phyloP scores from a whole-genome alignment of 2,329 filamentous ascomycete species.

The Niveomyces coronatus region DNA sequence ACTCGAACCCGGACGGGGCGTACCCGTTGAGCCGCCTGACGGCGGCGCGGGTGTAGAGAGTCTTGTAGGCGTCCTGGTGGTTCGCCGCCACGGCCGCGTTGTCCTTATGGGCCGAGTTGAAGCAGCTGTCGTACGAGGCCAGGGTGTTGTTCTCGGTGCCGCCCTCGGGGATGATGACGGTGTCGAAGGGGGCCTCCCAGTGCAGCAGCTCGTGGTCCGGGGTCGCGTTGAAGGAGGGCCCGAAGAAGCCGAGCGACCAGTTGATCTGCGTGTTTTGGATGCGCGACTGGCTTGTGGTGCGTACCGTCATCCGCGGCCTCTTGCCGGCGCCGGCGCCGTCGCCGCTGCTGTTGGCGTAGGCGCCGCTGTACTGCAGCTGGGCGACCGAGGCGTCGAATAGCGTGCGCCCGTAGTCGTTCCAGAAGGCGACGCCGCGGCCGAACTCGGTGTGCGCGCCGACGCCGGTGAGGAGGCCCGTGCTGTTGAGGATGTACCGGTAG shows the following conservation, averaged over 20 bases:
- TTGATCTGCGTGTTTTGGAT: conserved; percentile 45
- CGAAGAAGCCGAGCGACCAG: conserved; percentile 43
- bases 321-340: conserved; percentile 32
- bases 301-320: conserved; percentile 37
- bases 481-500: conserved; percentile 36
- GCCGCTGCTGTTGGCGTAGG: conserved; percentile 32
- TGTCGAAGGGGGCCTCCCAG: conserved; percentile 33
- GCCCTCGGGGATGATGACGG: conserved; percentile 55
- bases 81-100: conserved; percentile 27
- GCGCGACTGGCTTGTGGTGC: conserved; percentile 43
- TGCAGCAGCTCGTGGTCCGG: conserved; percentile 28
- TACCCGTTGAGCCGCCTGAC: conserved; percentile 35
- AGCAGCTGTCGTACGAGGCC: conserved; percentile 26
- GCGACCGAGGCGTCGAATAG: conserved; percentile 38
- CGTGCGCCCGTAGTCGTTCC: conserved; percentile 42
- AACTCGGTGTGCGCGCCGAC: conserved; percentile 41
- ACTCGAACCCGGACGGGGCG: conserved; percentile 35
- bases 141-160: conserved; percentile 62
- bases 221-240: conserved; percentile 30
- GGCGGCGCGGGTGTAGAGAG: conserved; percentile 33
- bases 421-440: conserved; percentile 37
- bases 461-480: conserved; percentile 32
- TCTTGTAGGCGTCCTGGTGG: conserved; percentile 32
- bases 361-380: conserved; percentile 37
- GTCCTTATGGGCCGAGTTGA: conserved; percentile 25